Base-by-base conservation (phyloP, 2,329 filamentous ascomycete species). In the Chaetomiaceae sp. region DNA sequence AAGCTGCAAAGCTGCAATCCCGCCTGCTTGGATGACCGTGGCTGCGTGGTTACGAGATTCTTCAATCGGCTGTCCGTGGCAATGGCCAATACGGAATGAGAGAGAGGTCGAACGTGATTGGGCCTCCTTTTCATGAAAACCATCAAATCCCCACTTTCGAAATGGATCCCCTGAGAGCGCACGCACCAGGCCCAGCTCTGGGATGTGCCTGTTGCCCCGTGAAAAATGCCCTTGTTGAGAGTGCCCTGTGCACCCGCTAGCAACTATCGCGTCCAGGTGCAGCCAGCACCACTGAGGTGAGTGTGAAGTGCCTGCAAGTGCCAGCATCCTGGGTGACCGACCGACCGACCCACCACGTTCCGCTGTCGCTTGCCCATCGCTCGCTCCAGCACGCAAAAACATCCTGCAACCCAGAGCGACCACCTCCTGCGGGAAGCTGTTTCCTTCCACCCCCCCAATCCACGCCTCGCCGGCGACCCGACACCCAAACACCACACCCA, bases 141-240 rank as follows among this genome's bases (percentile, higher is more conserved):
- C 30, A n/a, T 12, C 30, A 13, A 12, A 31, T 34, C 48, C 35
- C 48, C 54, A 54, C 48, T 41, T 31, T 12, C 25, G 14, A 7
- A 34, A 41, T 16, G 23, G 21, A 23, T 13, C 46, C 45, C 48
- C 48, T 51, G 45, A 50, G 37, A 45, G 35, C 44, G 48, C 44
- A 51, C 41, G 44, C 33, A 40, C 53, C 50, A 44, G n/a, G 14
- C 19, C 40, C 9, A n/a, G 4, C 44, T 40, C 30, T 31, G 31
- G 49, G 47, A 25, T 31, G 16, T 16, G 44, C 44, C 40, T 58
- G 55, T 60, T 60, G 58, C 58, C 58, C 55, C 53, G 58, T 57
- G 55, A 50, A 57, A 58, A 58, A 45, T 51, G 46, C 23, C 47
- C 27, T 44, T 47, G 35, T 48, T 44, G 35, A 33, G 10, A 27